Conservation (phyloP, 495 filamentous ascomycete species). For the Podospora didyma region DNA sequence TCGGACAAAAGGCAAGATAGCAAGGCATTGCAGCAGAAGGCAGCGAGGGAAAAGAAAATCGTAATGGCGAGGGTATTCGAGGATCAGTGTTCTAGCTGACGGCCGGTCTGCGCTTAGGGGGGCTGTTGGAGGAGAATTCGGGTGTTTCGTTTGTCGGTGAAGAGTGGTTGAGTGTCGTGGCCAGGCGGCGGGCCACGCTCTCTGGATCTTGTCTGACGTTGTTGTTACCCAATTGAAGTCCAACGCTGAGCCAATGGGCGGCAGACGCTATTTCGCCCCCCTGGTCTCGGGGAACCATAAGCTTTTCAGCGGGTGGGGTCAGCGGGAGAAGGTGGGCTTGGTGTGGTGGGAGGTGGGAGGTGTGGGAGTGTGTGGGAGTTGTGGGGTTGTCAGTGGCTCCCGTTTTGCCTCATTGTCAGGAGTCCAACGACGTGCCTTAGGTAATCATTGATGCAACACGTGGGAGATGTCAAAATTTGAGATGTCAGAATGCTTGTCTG, state of each 20-base stretch:
- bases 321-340: background rate
- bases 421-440: background rate
- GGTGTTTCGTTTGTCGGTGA: background rate
- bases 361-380: too few relatives aligned
- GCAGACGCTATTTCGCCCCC: background rate
- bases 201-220: background rate
- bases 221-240: background rate
- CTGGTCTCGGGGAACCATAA: background rate
- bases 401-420: background rate
- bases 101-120: background rate
- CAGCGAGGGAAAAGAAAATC: too few relatives aligned
- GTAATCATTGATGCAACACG: background rate
- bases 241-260: background rate
- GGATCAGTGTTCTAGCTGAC: background rate
- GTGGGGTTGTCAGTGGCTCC: too few relatives aligned
- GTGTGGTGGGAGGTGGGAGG: background rate
- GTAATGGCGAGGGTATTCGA: background rate
- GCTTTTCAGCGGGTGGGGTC: background rate
- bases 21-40: too few relatives aligned
- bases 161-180: background rate
- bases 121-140: background rate
- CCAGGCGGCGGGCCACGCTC: background rate
- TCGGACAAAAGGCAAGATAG: too few relatives aligned
- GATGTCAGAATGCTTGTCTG: too few relatives aligned
- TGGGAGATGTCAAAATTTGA: background rate